A percentile compares a stretch with the other conserved stretches of the same genome.
phyloP scores from a whole-genome alignment of 176 grass and related monocot species.

The Elaeis guineensis region DNA sequence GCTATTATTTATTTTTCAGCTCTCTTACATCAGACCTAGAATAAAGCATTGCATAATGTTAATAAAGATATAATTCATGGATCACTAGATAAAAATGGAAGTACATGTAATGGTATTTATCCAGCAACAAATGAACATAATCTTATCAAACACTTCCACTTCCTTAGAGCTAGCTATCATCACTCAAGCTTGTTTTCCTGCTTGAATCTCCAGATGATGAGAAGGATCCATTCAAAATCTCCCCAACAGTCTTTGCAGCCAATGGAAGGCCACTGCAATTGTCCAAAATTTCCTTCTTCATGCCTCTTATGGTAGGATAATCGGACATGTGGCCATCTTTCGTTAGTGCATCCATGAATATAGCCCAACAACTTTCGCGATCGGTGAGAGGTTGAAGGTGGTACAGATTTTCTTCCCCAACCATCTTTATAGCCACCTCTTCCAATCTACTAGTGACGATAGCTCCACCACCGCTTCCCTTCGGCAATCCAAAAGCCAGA shows the following conservation, averaged over 20 bases:
- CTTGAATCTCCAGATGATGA: too few relatives aligned
- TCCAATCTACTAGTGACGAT: conserved; percentile 37
- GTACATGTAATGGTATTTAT: too few relatives aligned
- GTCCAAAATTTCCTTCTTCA: conserved; percentile 29
- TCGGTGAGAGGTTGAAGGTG: conserved; percentile 13
- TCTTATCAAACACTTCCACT: too few relatives aligned
- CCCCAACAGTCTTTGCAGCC: conserved; percentile 26
- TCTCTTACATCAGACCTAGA: too few relatives aligned
- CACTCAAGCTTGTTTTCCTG: too few relatives aligned
- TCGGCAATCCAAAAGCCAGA: conserved; percentile 29
- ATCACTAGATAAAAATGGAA: too few relatives aligned
- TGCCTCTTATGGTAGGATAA: background rate
- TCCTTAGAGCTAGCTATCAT: too few relatives aligned
- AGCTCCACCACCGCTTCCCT: conserved; percentile 31
- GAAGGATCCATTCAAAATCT: conserved; percentile 7
- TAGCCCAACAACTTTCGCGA: conserved; percentile 15
- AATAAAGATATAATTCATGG: too few relatives aligned
- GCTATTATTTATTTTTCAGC: too few relatives aligned
- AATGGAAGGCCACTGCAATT: conserved; percentile 27
- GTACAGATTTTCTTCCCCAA: conserved; percentile 13
- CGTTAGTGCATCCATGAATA: too few relatives aligned
- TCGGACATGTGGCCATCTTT: conserved; percentile 3
- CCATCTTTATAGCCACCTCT: conserved; percentile 33
- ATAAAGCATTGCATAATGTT: too few relatives aligned
- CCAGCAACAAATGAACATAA: too few relatives aligned